Conservation (phyloP, 2,329 filamentous ascomycete genomes). For the Rhynchosporium agropyri region DNA sequence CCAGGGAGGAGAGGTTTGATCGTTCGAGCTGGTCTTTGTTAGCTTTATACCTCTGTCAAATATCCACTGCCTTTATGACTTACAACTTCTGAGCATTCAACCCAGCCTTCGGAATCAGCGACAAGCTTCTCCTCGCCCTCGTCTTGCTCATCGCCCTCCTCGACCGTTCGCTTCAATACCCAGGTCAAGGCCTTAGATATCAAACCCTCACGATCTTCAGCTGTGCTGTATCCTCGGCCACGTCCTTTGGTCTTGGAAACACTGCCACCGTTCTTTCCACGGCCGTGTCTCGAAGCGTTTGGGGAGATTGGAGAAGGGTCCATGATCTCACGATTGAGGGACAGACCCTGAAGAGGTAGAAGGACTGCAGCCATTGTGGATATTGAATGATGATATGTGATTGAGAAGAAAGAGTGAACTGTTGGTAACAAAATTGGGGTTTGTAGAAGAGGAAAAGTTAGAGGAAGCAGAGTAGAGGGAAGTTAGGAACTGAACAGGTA, state of each 20-base stretch:
- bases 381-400: slow-evolving; percentile 15
- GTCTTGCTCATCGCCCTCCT: slow-evolving; percentile 44
- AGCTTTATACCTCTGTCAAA: not conserved
- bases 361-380: slow-evolving; percentile 40
- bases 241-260: slow-evolving; percentile 42
- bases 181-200: slow-evolving; percentile 48
- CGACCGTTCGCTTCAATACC: slow-evolving; percentile 46
- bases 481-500: slow-evolving; percentile 5
- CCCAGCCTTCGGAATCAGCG: slow-evolving; percentile 47
- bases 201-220: slow-evolving; percentile 47
- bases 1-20: slow-evolving; percentile 43
- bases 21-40: slow-evolving; percentile 42
- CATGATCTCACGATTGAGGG: slow-evolving; percentile 41
- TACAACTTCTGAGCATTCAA: slow-evolving; percentile 47
- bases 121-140: slow-evolving; percentile 45
- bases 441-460: slow-evolving; percentile 21
- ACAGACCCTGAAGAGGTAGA: slow-evolving; percentile 35
- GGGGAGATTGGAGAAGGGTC: slow-evolving; percentile 40
- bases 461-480: slow-evolving; percentile 15
- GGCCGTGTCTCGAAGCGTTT: slow-evolving; percentile 40
- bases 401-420: slow-evolving; percentile 21
- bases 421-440: slow-evolving; percentile 18
- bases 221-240: slow-evolving; percentile 46
- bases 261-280: slow-evolving; percentile 40
- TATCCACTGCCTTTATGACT: slow-evolving; percentile 28